phyloP scores from a whole-genome alignment of 2,329 filamentous ascomycete species.

The Xylariaceae sp. region DNA sequence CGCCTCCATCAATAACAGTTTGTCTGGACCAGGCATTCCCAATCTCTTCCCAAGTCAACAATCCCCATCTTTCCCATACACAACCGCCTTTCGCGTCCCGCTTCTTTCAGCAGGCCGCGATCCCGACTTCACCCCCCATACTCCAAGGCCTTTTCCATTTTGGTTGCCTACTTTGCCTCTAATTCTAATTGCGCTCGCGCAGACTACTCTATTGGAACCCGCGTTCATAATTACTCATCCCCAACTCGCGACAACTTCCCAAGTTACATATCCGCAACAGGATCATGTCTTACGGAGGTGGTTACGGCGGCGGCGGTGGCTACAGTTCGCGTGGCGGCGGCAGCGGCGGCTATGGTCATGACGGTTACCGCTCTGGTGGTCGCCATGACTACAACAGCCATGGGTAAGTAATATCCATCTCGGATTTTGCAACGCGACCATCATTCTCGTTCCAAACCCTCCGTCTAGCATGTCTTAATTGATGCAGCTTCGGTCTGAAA shows the following conservation, averaged over 20 bases:
- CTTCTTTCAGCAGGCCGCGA: constrained; percentile 31
- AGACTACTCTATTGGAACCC: constrained; percentile 14
- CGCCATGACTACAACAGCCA: constrained; percentile 40
- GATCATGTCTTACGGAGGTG: constrained; percentile 65
- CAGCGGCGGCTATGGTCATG: constrained; percentile 34
- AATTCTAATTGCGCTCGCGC: constrained; percentile 23
- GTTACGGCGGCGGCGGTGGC: constrained; percentile 46
- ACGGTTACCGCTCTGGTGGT: constrained; percentile 28
- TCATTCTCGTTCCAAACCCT: neutral
- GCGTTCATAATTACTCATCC: constrained; percentile 14
- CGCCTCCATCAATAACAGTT: constrained; percentile 30
- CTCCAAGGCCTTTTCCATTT: constrained; percentile 6
- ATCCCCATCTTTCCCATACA: constrained; percentile 14
- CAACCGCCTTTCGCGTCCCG: constrained; percentile 19
- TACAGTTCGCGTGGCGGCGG: constrained; percentile 24
- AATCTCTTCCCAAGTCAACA: constrained; percentile 21
- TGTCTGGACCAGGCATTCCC: constrained; percentile 8
- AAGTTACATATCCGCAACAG: constrained; percentile 22
- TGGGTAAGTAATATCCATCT: constrained; percentile 28
- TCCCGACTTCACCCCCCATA: constrained; percentile 18
- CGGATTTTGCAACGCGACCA: neutral
- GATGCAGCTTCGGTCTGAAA: neutral
- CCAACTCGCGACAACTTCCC: constrained; percentile 9
- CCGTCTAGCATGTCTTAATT: neutral
- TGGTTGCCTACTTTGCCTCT: constrained; percentile 12